Evolutionary conservation across 306 rosid species (phyloP).

Genomic region (Glycine tomentella): DNA sequence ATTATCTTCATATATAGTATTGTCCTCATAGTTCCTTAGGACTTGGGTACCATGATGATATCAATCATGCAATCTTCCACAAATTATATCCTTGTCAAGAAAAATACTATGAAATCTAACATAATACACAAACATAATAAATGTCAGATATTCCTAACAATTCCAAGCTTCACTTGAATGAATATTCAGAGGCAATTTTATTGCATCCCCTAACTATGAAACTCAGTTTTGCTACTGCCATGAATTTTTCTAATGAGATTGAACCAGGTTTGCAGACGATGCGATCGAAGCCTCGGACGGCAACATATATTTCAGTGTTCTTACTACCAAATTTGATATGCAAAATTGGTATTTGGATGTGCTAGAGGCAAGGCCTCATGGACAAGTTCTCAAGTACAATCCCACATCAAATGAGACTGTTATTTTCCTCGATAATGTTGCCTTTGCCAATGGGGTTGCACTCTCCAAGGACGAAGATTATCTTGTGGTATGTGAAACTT

Average conservation of each 20-base stretch:
- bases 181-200: too few species aligned
- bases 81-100: too few species aligned
- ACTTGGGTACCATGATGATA: too few species aligned
- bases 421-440: slow-evolving; percentile 56
- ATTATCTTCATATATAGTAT: too few species aligned
- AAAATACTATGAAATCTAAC: too few species aligned
- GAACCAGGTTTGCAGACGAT: slow-evolving; percentile 72
- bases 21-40: too few species aligned
- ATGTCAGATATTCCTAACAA: too few species aligned
- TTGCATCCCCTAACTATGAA: too few species aligned
- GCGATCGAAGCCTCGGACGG: slow-evolving; percentile 76
- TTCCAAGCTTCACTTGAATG: too few species aligned
- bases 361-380: slow-evolving; percentile 76
- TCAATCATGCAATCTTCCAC: too few species aligned
- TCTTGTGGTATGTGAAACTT: slow-evolving; percentile 66
- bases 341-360: slow-evolving; percentile 63
- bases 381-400: slow-evolving; percentile 70
- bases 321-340: slow-evolving; percentile 64
- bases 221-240: too few species aligned
- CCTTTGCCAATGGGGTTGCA: slow-evolving; percentile 79
- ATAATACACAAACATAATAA: too few species aligned
- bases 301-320: slow-evolving; percentile 62
- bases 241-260: slow-evolving; percentile 28
- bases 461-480: slow-evolving; percentile 69
- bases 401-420: slow-evolving; percentile 52